Evolutionary conservation across 345 rosid genomes (phyloP).

Genomic region (Bruguiera sexangula): DNA sequence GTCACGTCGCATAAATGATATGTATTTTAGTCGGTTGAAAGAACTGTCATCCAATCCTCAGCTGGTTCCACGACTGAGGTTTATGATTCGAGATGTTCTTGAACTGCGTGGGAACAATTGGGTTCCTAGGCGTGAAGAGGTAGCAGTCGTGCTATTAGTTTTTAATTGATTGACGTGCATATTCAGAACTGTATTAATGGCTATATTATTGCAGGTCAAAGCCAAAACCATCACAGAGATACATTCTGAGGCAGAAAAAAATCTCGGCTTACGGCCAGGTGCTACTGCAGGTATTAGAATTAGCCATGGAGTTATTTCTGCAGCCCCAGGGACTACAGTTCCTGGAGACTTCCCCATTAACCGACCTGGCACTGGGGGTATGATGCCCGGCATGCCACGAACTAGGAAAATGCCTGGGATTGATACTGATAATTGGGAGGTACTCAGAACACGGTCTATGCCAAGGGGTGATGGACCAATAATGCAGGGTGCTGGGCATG

Average conservation of each 20-base stretch:
- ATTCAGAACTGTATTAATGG: not conserved
- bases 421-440: conserved; percentile 83
- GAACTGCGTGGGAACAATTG: conserved; percentile 75
- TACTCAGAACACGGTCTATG: conserved; percentile 58
- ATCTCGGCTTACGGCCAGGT: conserved; percentile 91
- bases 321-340: conserved; percentile 46
- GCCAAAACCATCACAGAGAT: conserved; percentile 93
- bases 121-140: conserved; percentile 98
- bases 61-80: conserved; percentile 62
- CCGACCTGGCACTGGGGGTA: conserved; percentile 85
- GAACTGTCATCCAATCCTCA: conserved; percentile 58
- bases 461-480: conserved; percentile 72
- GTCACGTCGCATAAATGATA: conserved; percentile 65
- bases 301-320: conserved; percentile 44
- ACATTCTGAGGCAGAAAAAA: conserved; percentile 86
- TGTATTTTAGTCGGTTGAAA: conserved; percentile 59
- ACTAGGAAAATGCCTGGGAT: conserved; percentile 86
- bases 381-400: conserved; percentile 99
- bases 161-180: not conserved
- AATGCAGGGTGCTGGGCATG: conserved; percentile 41
- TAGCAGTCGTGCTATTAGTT: conserved; percentile 10
- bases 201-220: conserved; percentile 53
- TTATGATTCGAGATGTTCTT: conserved; percentile 80
- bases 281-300: conserved; percentile 81
- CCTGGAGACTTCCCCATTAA: conserved; percentile 59